Conservation (phyloP, 176 grass and related monocot species). For the Oryza australiensis region DNA sequence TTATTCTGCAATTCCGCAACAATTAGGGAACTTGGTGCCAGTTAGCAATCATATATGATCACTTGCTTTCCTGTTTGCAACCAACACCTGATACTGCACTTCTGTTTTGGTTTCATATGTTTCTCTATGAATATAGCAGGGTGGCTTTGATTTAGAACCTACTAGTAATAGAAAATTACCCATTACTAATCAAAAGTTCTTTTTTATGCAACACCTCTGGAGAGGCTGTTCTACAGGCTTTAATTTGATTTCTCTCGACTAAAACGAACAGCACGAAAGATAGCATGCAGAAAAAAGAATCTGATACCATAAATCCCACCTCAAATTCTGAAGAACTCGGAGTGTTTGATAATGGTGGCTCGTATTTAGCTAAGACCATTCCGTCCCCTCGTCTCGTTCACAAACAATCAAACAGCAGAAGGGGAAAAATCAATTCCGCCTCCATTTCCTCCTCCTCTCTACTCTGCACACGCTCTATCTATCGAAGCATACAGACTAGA, state of each 20-base stretch:
- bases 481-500: background rate
- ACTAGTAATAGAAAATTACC: background rate
- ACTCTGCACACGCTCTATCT: too few relatives aligned
- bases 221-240: background rate
- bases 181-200: background rate
- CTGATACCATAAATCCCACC: background rate
- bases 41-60: background rate
- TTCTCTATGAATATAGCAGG: background rate
- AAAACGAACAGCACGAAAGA: background rate
- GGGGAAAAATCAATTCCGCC: background rate
- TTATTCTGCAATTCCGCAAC: background rate
- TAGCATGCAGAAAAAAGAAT: background rate
- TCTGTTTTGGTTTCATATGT: background rate
- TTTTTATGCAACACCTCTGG: background rate
- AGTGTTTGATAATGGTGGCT: background rate
- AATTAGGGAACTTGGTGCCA: background rate
- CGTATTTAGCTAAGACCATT: background rate
- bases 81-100: background rate
- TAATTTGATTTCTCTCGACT: background rate
- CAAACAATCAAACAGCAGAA: conserved; percentile 8
- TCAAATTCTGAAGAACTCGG: background rate
- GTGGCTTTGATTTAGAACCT: background rate
- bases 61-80: background rate
- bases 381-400: background rate
- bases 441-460: background rate